phyloP scores from a whole-genome alignment of 2,329 filamentous ascomycete genomes.

The Gremmenia infestans region DNA sequence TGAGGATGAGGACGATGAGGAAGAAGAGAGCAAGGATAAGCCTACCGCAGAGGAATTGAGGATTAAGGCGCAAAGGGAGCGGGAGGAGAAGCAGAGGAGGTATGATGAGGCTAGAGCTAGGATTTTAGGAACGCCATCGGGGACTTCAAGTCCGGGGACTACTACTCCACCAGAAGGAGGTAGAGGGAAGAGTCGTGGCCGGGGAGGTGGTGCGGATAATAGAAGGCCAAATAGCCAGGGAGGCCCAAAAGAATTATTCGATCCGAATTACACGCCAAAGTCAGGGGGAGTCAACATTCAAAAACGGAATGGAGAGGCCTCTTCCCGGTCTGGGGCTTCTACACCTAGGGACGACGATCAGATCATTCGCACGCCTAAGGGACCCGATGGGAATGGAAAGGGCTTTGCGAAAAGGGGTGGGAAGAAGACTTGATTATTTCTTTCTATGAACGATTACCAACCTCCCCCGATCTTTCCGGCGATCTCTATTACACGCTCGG shows the following conservation, averaged over 20 bases:
- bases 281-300: slow-evolving; percentile 51
- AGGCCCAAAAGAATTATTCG: slow-evolving; percentile 61
- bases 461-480: slow-evolving; percentile 89
- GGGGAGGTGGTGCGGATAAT: slow-evolving; percentile 35
- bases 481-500: slow-evolving; percentile 79
- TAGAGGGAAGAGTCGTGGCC: slow-evolving; percentile 43
- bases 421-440: slow-evolving; percentile 40
- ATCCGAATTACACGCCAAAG: slow-evolving; percentile 66
- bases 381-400: slow-evolving; percentile 71
- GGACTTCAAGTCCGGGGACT: slow-evolving; percentile 57
- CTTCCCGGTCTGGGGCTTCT: slow-evolving; percentile 37
- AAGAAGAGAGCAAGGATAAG: slow-evolving; percentile 56
- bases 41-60: slow-evolving; percentile 72
- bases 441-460: slow-evolving; percentile 56
- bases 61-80: slow-evolving; percentile 70
- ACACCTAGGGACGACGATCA: slow-evolving; percentile 57
- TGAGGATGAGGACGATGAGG: slow-evolving; percentile 60
- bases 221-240: slow-evolving; percentile 32
- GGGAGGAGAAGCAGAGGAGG: slow-evolving; percentile 82
- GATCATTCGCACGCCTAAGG: slow-evolving; percentile 68
- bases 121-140: slow-evolving; percentile 66
- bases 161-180: slow-evolving; percentile 56
- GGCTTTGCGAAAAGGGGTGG: slow-evolving; percentile 65
- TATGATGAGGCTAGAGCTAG: slow-evolving; percentile 87
- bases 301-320: slow-evolving; percentile 38